These are phyloP conservation scores for Mikania micrantha DNA, from an alignment of 129 eudicot genomes.

Conservation along the genomic window DNA sequence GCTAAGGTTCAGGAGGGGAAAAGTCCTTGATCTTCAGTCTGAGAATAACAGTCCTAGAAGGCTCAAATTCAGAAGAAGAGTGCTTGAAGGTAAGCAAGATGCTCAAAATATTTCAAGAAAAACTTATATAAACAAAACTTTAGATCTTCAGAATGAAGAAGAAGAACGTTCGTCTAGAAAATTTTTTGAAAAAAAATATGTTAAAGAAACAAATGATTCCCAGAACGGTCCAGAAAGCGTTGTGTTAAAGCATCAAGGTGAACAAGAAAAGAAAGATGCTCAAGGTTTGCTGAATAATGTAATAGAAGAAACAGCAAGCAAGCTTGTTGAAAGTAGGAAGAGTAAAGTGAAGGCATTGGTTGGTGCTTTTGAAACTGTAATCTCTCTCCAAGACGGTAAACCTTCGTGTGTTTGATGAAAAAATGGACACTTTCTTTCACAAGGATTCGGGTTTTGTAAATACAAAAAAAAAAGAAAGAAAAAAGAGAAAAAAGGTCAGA, in stretches of 20 bases:
- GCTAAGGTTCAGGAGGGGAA: constrained; percentile 68
- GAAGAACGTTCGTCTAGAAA: constrained; percentile 10
- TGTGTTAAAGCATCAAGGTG: constrained; percentile 82
- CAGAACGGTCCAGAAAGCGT: constrained; percentile 30
- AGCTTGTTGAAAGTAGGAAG: constrained; percentile 72
- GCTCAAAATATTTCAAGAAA: constrained; percentile 15
- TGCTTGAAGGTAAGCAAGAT: constrained; percentile 25
- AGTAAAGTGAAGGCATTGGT: constrained; percentile 96
- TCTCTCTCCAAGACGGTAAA: constrained; percentile 73
- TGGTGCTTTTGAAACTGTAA: constrained; percentile 95
- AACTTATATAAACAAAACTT: constrained; percentile 12
- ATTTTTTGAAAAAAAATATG: constrained; percentile 36
- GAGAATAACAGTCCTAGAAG: constrained; percentile 55
- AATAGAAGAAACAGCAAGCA: constrained; percentile 87
- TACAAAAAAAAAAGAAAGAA: no score
- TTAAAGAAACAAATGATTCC: constrained; percentile 10
- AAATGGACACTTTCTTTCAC: background rate
- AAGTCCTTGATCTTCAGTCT: constrained; percentile 41
- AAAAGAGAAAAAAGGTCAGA: background rate
- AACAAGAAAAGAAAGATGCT: constrained; percentile 57
- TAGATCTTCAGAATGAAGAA: constrained; percentile 11
- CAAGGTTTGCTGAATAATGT: constrained; percentile 73
- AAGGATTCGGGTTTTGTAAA: constrained; percentile 20
- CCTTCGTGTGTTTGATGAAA: constrained; percentile 16
- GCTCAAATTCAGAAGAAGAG: constrained; percentile 59